Base-by-base conservation (phyloP, 2,329 filamentous ascomycete species). In the Xylaria polymorpha region DNA sequence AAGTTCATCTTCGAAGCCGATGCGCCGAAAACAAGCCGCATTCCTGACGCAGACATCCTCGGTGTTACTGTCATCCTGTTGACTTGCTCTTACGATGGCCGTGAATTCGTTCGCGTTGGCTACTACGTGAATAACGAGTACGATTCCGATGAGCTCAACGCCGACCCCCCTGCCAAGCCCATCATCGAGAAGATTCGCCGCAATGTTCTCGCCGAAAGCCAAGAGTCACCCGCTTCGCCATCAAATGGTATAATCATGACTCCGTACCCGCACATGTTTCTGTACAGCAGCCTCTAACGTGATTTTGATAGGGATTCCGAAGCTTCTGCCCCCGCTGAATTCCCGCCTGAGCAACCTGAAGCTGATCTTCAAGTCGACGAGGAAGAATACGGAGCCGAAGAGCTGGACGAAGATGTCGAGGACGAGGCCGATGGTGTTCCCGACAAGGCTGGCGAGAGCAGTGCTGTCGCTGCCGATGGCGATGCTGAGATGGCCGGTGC, bases 91-190 rank as follows among this genome's bases (percentile, higher is more conserved):
- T 99, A 99, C 83, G 96, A 99, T 77, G 92, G 92, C 63, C 90
- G 96, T 78, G 96, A 99, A 81, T 99, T 99, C 77, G 94, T 99
- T 46, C 94, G 96, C 74, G 95, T 99, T 50, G 96, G 96, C 71
- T 99, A 99, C 88, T 99, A 99, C 76, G 96, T 99, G 77, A 99
- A 98, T 87, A 99, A 99, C 78, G 97, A 99, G 82, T 99, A 99
- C 81, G 94, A 97, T 75, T 92, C 92, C 32, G 94, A 97, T 77
- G 93, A 97, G 80, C 87, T 99, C 72, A 92, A 90, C 76, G 90
- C 91, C 57, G 94, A 98, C 76, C 96, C 96, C 10, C 96, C 96
- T 7, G 87, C 94, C 67, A 97, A 97, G 85, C 94, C 94, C 46
- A 87, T 97, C 75, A 91, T 98, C 73, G 97, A 99, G 80, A 93